A percentile compares a stretch with the other conserved stretches of the same genome.
These are phyloP conservation scores for Phytomonas francai DNA, from an alignment of 208 protist genomes.

Conservation along the genomic window DNA sequence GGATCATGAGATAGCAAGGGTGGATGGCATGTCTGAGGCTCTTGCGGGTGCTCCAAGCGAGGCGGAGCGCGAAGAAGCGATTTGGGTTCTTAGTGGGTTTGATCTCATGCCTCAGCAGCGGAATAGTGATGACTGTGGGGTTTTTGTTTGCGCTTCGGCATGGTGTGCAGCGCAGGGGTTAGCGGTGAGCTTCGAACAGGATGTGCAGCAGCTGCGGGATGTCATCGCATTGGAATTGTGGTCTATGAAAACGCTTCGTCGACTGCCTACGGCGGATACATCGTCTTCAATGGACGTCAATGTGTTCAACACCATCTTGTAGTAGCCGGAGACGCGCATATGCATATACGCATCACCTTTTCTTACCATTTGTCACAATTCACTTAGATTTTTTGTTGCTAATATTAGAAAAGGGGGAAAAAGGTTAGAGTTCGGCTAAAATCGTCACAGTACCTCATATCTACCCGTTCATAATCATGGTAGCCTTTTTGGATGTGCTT, in stretches of 20 bases:
- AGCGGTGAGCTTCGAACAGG: slow-evolving; percentile 38
- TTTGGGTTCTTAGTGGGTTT: slow-evolving; percentile 31
- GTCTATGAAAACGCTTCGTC: slow-evolving; percentile 29
- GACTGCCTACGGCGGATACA: slow-evolving; percentile 35
- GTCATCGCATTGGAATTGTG: slow-evolving; percentile 61
- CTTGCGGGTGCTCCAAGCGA: neutral
- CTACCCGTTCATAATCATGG: neutral
- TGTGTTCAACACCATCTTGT: slow-evolving; percentile 10
- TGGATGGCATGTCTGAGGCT: no score
- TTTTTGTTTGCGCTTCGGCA: slow-evolving; percentile 72
- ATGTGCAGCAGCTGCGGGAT: slow-evolving; percentile 33
- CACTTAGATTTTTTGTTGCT: neutral
- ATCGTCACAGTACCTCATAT: neutral
- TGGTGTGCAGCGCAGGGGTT: slow-evolving; percentile 61
- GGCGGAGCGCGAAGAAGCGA: slow-evolving; percentile 16
- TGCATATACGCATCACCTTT: slow-evolving; percentile 14
- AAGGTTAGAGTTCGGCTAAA: neutral
- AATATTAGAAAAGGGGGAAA: neutral
- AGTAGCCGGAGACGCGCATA: neutral
- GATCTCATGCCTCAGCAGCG: slow-evolving; percentile 47
- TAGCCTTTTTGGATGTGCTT: no score
- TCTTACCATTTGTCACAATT: slow-evolving; percentile 4
- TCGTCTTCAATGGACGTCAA: slow-evolving; percentile 28
- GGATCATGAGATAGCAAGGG: no score
- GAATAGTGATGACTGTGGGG: slow-evolving; percentile 73